Base-by-base conservation (phyloP, 768 basidiomycete species). In the Pisolithus microcarpus region DNA sequence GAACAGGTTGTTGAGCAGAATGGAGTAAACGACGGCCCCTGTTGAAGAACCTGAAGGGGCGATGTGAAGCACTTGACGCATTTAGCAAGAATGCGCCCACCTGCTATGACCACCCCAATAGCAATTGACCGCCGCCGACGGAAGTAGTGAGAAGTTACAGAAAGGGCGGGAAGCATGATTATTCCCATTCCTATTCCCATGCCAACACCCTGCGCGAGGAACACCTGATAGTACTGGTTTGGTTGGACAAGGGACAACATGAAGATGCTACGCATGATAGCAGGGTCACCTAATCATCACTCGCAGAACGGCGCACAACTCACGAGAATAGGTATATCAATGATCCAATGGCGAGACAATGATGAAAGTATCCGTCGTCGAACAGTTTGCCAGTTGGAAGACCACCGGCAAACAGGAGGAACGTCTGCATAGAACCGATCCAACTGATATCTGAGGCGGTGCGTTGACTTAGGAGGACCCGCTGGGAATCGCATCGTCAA, bases 131-230 rank as follows among this genome's bases (percentile, higher is more conserved):
- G 59, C 15, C 62, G 58, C 5, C 53, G 54, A 13, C 61, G 60
- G 66, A 75, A 83, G 60, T 78, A 76, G 52, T 82, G 81, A 4
- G 77, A 73, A 7, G 75, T 69, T n/a, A 80, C 68, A 13, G 75
- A 72, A 23, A 80, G 58, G 7, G 75, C 70, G 0, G 81, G 81
- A 1, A 81, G 54, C 58, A 80, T 81, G 55, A 80, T 68, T 34
- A 81, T 54, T 1, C 80, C 80, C 67, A 76, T 73, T 19, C 79
- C 78, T 16, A 80, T 61, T 0, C 81, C 81, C 68, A 76, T 74
- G 0, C 76, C 79, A 7, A 82, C 62, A 1, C 78, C 79, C 65
- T 83, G 80, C 0, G 76, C 67, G 2, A 83, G 68, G 55, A 81
- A 76, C 16, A 74, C 71, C 69, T 80, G 78, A 49, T 77, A 78